Conservation (phyloP, 805 yeast species). For the Myxozyma geophila region DNA sequence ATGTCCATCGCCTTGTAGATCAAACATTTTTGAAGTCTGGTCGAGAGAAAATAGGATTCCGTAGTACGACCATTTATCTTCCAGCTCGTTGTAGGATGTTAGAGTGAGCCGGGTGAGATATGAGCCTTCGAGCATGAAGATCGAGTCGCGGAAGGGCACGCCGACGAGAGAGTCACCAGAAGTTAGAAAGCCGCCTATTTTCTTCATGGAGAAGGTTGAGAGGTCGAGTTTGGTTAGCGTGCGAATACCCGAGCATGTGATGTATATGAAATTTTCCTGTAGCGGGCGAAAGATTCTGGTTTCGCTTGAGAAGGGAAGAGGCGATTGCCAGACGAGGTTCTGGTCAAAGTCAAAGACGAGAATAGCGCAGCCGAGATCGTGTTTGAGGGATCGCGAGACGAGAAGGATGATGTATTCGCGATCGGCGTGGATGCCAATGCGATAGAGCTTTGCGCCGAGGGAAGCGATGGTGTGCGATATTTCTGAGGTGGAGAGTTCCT, state of each 20-base stretch:
- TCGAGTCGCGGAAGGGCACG: slow-evolving; percentile 36
- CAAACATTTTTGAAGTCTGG: slow-evolving; percentile 36
- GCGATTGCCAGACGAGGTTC: slow-evolving; percentile 19
- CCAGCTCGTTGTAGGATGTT: slow-evolving; percentile 24
- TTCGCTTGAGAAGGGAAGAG: slow-evolving; percentile 22
- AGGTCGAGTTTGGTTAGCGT: slow-evolving; percentile 28
- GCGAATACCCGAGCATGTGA: slow-evolving; percentile 36
- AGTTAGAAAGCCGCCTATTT: slow-evolving; percentile 33
- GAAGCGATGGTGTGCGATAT: slow-evolving; percentile 7
- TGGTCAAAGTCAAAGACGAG: slow-evolving; percentile 32
- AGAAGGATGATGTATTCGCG: slow-evolving; percentile 26
- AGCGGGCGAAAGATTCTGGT: slow-evolving; percentile 29
- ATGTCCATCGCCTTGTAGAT: slow-evolving; percentile 37
- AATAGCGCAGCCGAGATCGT: slow-evolving; percentile 25
- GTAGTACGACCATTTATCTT: slow-evolving; percentile 33
- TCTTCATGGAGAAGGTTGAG: slow-evolving; percentile 2
- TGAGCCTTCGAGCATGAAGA: slow-evolving; percentile 36
- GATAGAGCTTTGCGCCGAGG: slow-evolving; percentile 12
- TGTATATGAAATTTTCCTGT: slow-evolving; percentile 24
- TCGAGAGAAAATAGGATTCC: slow-evolving; percentile 35
- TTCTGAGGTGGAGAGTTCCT: slow-evolving; percentile 23
- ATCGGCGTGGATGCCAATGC: slow-evolving; percentile 26
- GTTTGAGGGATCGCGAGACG: slow-evolving; percentile 18
- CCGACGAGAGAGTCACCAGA: slow-evolving; percentile 36
- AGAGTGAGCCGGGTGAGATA: slow-evolving; percentile 34